Percentiles rank a stretch among this genome's conserved stretches.
Evolutionary conservation across 257 asterid genomes (phyloP).

Genomic region (Coffea canephora): DNA sequence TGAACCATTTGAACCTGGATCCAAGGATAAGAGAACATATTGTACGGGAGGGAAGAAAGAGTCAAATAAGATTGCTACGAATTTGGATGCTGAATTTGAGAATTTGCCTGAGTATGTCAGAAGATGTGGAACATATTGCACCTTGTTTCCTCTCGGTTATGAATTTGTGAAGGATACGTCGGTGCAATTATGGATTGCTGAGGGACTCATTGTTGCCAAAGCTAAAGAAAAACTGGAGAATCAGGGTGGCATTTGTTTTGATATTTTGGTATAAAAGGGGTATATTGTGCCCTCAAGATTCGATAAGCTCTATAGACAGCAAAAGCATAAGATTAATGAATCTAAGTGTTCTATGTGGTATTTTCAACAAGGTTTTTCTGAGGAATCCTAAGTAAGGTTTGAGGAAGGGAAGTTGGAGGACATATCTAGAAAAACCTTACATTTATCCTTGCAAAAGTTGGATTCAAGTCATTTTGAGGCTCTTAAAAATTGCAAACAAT

Average conservation of each 20-base stretch:
- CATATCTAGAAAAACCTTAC: neutral
- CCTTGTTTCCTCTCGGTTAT: neutral
- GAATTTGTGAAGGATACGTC: neutral
- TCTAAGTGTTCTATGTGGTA: neutral
- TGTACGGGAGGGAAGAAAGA: neutral
- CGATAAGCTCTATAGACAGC: neutral
- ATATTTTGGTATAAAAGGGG: neutral
- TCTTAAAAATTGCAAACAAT: neutral
- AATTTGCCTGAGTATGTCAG: neutral
- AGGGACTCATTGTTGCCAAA: neutral
- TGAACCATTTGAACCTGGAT: neutral
- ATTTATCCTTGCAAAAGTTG: neutral
- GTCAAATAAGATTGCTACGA: too few species aligned
- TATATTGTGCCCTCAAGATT: neutral
- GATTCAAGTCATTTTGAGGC: neutral
- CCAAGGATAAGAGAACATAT: neutral
- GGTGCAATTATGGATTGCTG: neutral
- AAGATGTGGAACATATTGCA: neutral
- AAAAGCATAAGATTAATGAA: neutral
- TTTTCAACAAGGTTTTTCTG: neutral
- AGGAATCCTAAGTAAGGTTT: neutral
- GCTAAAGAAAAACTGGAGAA: neutral
- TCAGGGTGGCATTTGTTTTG: neutral
- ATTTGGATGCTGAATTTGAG: neutral
- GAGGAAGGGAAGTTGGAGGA: constrained; percentile 14